Conservation (phyloP, 2,329 filamentous ascomycete genomes). For the Neonectria sp. region DNA sequence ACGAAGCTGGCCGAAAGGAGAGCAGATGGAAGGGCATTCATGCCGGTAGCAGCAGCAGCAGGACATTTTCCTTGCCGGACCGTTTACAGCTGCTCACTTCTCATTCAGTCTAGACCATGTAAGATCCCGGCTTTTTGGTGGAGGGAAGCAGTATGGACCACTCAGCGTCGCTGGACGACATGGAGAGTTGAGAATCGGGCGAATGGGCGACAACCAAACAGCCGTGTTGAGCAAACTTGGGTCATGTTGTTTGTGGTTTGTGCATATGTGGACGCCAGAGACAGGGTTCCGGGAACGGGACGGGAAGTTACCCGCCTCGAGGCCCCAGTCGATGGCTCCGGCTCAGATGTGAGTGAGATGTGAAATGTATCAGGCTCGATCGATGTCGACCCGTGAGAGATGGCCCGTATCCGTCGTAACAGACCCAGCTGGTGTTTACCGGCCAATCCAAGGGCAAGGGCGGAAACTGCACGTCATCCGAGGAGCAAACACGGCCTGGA, state of each 20-base stretch:
- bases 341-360: slow-evolving; percentile 19
- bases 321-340: slow-evolving; percentile 17
- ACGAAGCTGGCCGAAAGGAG: neutral
- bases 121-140: slow-evolving; percentile 20
- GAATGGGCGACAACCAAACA: slow-evolving; percentile 8
- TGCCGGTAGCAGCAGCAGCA: neutral
- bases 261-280: slow-evolving; percentile 15
- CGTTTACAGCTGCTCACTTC: slow-evolving; percentile 16
- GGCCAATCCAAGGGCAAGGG: neutral
- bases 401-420: neutral
- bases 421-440: neutral
- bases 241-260: slow-evolving; percentile 32
- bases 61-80: neutral
- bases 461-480: slow-evolving; percentile 26
- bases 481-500: slow-evolving; percentile 33
- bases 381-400: neutral
- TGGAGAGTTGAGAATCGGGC: neutral
- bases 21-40: neutral
- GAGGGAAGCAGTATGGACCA: neutral
- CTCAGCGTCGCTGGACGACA: neutral
- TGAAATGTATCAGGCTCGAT: neutral
- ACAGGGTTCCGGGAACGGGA: slow-evolving; percentile 31
- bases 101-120: slow-evolving; percentile 26
- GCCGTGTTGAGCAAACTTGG: slow-evolving; percentile 26
- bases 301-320: slow-evolving; percentile 36